Conservation (phyloP, 495 filamentous ascomycete genomes). For the Gamarada debralockiae region DNA sequence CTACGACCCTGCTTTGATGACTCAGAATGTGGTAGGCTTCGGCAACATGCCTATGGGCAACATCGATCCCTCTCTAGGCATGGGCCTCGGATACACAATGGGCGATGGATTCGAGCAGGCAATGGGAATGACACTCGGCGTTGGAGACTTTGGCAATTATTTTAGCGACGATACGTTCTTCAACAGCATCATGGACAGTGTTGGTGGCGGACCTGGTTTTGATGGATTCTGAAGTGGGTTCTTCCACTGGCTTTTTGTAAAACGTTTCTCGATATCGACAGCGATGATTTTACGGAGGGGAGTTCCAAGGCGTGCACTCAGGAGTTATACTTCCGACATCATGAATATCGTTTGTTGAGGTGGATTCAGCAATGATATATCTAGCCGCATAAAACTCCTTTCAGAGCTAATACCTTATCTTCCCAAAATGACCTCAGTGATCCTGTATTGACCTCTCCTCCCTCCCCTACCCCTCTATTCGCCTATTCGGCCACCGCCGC, state of each 20-base stretch:
- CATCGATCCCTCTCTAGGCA: constrained; percentile 29
- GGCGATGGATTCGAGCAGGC: constrained; percentile 47
- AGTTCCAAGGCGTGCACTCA: too few relatives aligned
- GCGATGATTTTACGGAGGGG: too few relatives aligned
- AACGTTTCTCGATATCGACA: too few relatives aligned
- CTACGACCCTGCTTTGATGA: constrained; percentile 4
- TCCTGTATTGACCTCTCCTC: not conserved
- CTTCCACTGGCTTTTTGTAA: too few relatives aligned
- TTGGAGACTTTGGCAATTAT: constrained; percentile 23
- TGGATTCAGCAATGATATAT: not conserved
- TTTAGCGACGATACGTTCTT: constrained; percentile 22
- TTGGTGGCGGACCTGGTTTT: constrained; percentile 10
- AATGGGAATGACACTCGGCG: constrained; percentile 45
- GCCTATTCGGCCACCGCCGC: too few relatives aligned
- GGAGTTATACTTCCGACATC: not conserved
- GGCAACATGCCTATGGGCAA: constrained; percentile 16
- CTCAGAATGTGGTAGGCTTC: not conserved
- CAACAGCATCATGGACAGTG: constrained; percentile 11
- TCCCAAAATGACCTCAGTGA: not conserved
- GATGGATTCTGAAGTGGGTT: not conserved
- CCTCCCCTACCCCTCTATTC: too few relatives aligned
- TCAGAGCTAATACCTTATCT: too few relatives aligned
- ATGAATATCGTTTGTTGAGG: not conserved
- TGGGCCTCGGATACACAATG: constrained; percentile 35
- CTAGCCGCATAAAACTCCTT: too few relatives aligned